Evolutionary conservation across 163 green algal genomes (phyloP), one percentile per base, ranked within the genome.

Genomic region (Coccomyxa subellipsoidea): DNA sequence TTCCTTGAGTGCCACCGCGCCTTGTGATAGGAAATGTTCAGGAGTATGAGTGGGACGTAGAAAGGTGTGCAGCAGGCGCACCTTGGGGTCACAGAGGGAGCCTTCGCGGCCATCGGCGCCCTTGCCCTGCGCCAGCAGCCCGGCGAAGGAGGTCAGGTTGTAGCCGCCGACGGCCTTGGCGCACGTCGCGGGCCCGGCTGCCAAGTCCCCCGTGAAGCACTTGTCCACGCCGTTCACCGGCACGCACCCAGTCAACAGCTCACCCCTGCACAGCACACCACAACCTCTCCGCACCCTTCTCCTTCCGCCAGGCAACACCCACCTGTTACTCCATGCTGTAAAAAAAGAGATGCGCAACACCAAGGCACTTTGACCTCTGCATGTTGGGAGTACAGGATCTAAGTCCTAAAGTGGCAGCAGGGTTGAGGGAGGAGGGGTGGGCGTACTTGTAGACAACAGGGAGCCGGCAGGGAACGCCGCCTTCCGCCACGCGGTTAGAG

Each of bases 371-470:
- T n/a, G n/a, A n/a, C n/a, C n/a, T n/a, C n/a, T n/a, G n/a, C n/a
- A n/a, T n/a, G n/a, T n/a, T n/a, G n/a, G n/a, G n/a, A n/a, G n/a
- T n/a, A n/a, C n/a, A n/a, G n/a, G n/a, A n/a, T n/a, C n/a, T n/a
- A n/a, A n/a, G n/a, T n/a, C n/a, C n/a, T n/a, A n/a, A n/a, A n/a
- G n/a, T n/a, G n/a, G n/a, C n/a, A n/a, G n/a, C n/a, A n/a, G n/a
- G n/a, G n/a, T n/a, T n/a, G n/a, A n/a, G n/a, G n/a, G n/a, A n/a
- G n/a, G n/a, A n/a, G n/a, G n/a, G n/a, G 66, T n/a, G 9, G 38
- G 29, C 76, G 38, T 37, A 80, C 76, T 38, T 59, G 76, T 80
- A 69, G 32, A 80, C 36, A 12, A 80, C 18, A 12, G 76, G 76
- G 29, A 80, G 37, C 36, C 76, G 76, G 76, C 76, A 80, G 37